Percentiles rank a stretch among this genome's conserved stretches.
These are phyloP conservation scores for Gnetum montanum DNA, from an alignment of 75 land plant species.

Conservation along the genomic window DNA sequence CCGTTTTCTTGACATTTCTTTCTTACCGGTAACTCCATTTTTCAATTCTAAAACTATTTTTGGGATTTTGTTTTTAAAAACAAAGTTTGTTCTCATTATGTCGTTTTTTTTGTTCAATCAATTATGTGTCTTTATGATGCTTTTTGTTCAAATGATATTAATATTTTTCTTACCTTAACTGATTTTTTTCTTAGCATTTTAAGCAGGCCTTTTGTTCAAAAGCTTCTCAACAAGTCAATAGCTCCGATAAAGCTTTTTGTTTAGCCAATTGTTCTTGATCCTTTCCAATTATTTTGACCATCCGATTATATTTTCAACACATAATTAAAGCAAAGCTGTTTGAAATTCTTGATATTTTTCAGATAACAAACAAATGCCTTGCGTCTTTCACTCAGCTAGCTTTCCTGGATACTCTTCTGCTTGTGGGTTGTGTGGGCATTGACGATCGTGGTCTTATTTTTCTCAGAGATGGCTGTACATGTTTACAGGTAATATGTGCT, in stretches of 20 bases:
- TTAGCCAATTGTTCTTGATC: too few relatives aligned
- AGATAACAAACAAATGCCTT: constrained; percentile 32
- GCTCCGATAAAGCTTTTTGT: too few relatives aligned
- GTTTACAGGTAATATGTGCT: constrained; percentile 49
- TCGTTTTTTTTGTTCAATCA: not conserved
- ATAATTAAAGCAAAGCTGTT: too few relatives aligned
- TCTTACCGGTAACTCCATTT: constrained; percentile 54
- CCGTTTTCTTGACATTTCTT: constrained; percentile 63
- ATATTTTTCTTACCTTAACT: too few relatives aligned
- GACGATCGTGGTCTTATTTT: constrained; percentile 32
- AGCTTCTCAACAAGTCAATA: too few relatives aligned
- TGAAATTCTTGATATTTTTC: too few relatives aligned
- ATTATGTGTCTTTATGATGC: not conserved
- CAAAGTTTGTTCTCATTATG: not conserved
- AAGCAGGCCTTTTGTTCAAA: too few relatives aligned
- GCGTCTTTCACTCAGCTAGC: constrained; percentile 17
- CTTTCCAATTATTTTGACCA: too few relatives aligned
- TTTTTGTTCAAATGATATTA: too few relatives aligned
- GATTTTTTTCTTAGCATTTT: too few relatives aligned
- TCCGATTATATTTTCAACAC: too few relatives aligned
- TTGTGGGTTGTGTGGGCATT: constrained; percentile 20
- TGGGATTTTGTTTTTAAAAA: not conserved
- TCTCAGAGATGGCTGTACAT: constrained; percentile 33
- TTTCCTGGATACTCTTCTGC: constrained; percentile 20
- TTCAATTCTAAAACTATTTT: too few relatives aligned